Percentiles rank a stretch among this genome's conserved stretches.
Evolutionary conservation across 176 grass and related monocot species (phyloP).

Genomic region (Hordeum vulgare): DNA sequence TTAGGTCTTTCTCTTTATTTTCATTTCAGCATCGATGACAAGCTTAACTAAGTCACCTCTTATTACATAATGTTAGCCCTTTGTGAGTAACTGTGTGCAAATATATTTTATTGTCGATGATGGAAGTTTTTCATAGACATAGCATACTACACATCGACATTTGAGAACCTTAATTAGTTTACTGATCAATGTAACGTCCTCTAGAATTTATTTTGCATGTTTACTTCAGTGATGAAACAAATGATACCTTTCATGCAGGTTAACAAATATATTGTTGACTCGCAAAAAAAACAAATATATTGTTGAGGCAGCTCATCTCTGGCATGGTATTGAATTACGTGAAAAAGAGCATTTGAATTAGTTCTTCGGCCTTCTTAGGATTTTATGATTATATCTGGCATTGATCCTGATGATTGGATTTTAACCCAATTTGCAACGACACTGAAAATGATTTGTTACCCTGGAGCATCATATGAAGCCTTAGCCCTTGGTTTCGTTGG

Average conservation of each 20-base stretch:
- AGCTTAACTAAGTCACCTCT: neutral
- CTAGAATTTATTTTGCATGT: neutral
- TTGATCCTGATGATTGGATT: neutral
- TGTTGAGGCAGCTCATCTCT: neutral
- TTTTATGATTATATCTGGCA: neutral
- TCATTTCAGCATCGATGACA: neutral
- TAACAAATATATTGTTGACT: neutral
- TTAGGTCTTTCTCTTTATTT: neutral
- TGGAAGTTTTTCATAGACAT: neutral
- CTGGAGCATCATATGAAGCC: neutral
- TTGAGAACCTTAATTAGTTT: neutral
- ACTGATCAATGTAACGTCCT: neutral
- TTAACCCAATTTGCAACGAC: neutral
- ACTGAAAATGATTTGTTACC: neutral
- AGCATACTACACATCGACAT: neutral
- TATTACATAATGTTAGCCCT: neutral
- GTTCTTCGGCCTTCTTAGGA: neutral
- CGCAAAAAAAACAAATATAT: neutral
- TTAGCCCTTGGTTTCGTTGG: too few relatives aligned
- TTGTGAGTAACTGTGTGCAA: neutral
- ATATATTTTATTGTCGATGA: neutral
- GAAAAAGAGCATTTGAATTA: neutral
- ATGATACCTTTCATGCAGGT: neutral
- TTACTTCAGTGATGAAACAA: neutral
- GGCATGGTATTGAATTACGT: neutral